Base-by-base conservation (phyloP, 208 protist genomes). In the Acanthamoeba royreba region DNA sequence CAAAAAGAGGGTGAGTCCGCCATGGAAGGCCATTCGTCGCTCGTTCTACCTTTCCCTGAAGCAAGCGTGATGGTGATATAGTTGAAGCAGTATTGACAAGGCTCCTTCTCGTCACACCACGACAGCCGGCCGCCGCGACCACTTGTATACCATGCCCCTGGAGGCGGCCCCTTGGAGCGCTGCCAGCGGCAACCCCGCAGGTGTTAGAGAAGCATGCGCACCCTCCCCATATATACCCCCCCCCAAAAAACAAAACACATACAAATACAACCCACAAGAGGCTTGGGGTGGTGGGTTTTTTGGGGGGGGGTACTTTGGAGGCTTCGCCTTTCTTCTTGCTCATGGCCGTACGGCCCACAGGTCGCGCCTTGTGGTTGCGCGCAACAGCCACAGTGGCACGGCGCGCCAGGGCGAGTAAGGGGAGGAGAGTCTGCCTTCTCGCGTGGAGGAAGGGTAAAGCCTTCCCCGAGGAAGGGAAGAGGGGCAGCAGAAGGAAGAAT, bases 91-190 rank as follows among this genome's bases (percentile, higher is more conserved):
- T 66, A 42, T 13, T 66, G 47, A 49, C 81, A 89, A 17, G 81
- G 81, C 1, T 89, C 81, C 31, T 43, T 53, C 38, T 89, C 49
- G 49, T 89, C 47, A 53, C 81, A 88, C 79, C 79, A 88, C 17
- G 79, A 88, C 3, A 88, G 46, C 3, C 79, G 5, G 5, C n/a
- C 49, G 13, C 46, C 46, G 17, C 49, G 79, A 7, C 28, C 47
- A 47, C 79, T 63, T 1, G 79, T 88, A 33, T 88, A 88, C 79
- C 79, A 61, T 9, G 79, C 79, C 4, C 79, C 79, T 19, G 43
- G 25, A 38, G 79, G 79, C 52, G 79, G 79, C 4, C 2, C 47
- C 79, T 88, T 88, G 17, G 69, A 28, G 43, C 63, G 4, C 63
- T 74, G 63, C 33, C 22, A 33, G 7, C 15, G 31, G 4, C 3